Evolutionary conservation across 495 filamentous ascomycete species (phyloP).

Genomic region (Penicillium diatomitis): DNA sequence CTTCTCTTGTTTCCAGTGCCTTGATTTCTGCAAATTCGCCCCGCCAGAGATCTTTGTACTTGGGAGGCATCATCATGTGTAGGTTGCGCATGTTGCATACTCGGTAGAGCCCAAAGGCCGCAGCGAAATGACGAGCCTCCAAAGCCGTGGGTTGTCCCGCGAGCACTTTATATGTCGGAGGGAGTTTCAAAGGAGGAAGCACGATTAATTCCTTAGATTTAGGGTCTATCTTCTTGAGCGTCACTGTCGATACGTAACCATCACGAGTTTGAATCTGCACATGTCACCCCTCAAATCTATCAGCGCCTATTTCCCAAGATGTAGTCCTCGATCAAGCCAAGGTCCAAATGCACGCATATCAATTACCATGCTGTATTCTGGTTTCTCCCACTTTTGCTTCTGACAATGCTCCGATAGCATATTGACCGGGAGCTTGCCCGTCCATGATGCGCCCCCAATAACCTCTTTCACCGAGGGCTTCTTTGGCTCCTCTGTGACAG

Average conservation of each 20-base stretch:
- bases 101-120: constrained; percentile 80
- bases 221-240: constrained; percentile 64
- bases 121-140: constrained; percentile 88
- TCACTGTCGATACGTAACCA: constrained; percentile 70
- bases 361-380: constrained; percentile 73
- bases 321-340: neutral
- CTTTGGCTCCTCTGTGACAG: constrained; percentile 49
- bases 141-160: constrained; percentile 62
- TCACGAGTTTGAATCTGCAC: constrained; percentile 41
- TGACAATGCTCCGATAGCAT: constrained; percentile 90
- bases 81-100: constrained; percentile 91
- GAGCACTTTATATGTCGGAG: constrained; percentile 59
- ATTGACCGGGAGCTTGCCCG: constrained; percentile 89
- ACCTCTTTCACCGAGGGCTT: constrained; percentile 76
- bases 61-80: constrained; percentile 88
- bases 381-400: constrained; percentile 89
- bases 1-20: constrained; percentile 61
- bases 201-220: constrained; percentile 71
- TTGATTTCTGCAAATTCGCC: constrained; percentile 72
- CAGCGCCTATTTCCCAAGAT: constrained; percentile 1
- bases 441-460: constrained; percentile 95
- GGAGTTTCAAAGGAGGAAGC: constrained; percentile 75
- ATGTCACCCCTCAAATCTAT: constrained; percentile 3
- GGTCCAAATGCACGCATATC: neutral
- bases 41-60: constrained; percentile 81